Conservation (phyloP, 495 filamentous ascomycete genomes). For the Penicillium riverlandense region DNA sequence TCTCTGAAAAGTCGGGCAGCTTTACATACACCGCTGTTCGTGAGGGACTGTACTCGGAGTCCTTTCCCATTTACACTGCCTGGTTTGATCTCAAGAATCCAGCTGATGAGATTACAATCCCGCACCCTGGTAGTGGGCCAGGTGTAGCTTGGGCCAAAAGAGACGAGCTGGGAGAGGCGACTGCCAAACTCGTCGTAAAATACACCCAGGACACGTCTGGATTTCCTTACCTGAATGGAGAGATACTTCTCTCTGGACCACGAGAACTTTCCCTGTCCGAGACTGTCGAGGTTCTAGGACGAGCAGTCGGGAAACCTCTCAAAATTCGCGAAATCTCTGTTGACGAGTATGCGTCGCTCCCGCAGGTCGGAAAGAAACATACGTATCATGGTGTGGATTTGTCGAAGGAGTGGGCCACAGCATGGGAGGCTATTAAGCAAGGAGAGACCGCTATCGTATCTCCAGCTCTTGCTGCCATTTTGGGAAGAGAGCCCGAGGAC, state of each 20-base stretch:
- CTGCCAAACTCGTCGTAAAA: constrained; percentile 29
- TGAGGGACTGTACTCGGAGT: constrained; percentile 61
- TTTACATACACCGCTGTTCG: constrained; percentile 47
- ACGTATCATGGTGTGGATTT: constrained; percentile 22
- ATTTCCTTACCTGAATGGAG: constrained; percentile 27
- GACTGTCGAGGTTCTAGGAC: constrained; percentile 28
- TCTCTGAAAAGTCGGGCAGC: constrained; percentile 24
- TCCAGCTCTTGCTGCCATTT: constrained; percentile 18
- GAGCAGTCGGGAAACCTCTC: constrained; percentile 18
- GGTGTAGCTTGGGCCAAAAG: constrained; percentile 48
- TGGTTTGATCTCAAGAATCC: constrained; percentile 42
- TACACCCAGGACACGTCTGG: constrained; percentile 10
- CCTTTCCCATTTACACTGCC: constrained; percentile 61
- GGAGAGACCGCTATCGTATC: constrained; percentile 35
- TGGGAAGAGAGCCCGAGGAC: constrained; percentile 33
- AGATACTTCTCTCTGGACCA: constrained; percentile 33
- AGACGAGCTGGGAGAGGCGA: constrained; percentile 44
- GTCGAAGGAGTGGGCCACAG: constrained; percentile 28
- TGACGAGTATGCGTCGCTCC: constrained; percentile 32
- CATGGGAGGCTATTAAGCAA: constrained; percentile 34
- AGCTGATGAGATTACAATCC: constrained; percentile 37
- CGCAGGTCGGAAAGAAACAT: constrained; percentile 21
- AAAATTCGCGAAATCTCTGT: constrained; percentile 27
- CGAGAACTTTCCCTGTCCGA: constrained; percentile 30
- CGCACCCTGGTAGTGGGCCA: constrained; percentile 37